Evolutionary conservation across 164 flowering plant genomes (phyloP).

Genomic region (Brasenia schreberi): DNA sequence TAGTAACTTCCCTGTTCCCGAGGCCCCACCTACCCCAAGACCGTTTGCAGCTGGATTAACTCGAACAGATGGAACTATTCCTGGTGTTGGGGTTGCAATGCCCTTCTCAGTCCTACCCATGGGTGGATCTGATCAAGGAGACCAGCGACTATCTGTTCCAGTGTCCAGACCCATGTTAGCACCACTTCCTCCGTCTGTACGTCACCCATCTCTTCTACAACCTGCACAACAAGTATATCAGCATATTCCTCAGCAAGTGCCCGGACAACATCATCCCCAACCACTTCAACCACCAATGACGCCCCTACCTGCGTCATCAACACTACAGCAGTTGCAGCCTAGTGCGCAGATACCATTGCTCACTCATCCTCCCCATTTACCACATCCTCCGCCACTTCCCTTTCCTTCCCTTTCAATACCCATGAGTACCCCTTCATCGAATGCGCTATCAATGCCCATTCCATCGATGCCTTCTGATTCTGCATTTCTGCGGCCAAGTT

Average conservation of each 20-base stretch:
- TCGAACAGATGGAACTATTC: constrained; percentile 94
- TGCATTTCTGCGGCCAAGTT: neutral
- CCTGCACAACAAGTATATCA: constrained; percentile 61
- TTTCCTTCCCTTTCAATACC: constrained; percentile 5
- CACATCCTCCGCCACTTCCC: constrained; percentile 60
- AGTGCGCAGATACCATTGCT: constrained; percentile 51
- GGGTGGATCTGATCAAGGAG: constrained; percentile 66
- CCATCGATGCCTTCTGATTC: constrained; percentile 11
- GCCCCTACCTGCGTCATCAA: constrained; percentile 45
- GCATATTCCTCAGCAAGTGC: constrained; percentile 53
- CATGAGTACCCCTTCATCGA: neutral
- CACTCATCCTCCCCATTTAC: constrained; percentile 54
- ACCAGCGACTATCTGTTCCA: constrained; percentile 49
- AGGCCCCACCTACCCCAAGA: constrained; percentile 73
- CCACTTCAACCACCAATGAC: constrained; percentile 52
- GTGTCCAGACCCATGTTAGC: constrained; percentile 55
- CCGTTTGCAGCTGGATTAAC: constrained; percentile 62
- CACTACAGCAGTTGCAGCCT: constrained; percentile 62
- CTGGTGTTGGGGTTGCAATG: constrained; percentile 95
- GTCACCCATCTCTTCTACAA: constrained; percentile 75
- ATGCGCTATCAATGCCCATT: neutral
- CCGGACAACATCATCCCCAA: constrained; percentile 43
- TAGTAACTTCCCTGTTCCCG: constrained; percentile 50
- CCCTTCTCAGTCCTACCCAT: constrained; percentile 56
- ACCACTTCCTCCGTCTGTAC: constrained; percentile 97